These are phyloP conservation scores for Moniliella sp. DNA, from an alignment of 1,284 basidiomycete species.

Conservation along the genomic window DNA sequence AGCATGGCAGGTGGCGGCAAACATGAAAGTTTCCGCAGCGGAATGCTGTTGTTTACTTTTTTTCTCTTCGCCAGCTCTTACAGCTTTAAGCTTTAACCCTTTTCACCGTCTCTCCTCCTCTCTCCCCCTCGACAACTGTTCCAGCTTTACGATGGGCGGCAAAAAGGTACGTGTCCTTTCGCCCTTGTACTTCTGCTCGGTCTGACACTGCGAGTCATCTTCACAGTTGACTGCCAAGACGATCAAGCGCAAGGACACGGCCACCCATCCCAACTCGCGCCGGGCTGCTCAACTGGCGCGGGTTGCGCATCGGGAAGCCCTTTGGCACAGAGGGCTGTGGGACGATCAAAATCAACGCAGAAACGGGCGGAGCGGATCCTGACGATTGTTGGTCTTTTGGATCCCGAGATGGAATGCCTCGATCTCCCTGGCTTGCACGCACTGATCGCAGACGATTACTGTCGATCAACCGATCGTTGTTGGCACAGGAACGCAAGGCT, in stretches of 20 bases:
- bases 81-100: too few relatives aligned
- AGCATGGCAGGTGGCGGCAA: too few relatives aligned
- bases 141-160: not conserved
- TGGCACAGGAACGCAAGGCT: slow-evolving; percentile 9
- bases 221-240: slow-evolving; percentile 24
- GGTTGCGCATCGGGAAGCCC: slow-evolving; percentile 13
- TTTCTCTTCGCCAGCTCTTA: too few relatives aligned
- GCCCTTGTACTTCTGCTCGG: not conserved
- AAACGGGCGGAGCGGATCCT: slow-evolving; percentile 20
- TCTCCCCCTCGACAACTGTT: too few relatives aligned
- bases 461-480: slow-evolving; percentile 18
- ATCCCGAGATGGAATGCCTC: slow-evolving; percentile 14
- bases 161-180: not conserved
- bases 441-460: slow-evolving; percentile 17
- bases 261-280: slow-evolving; percentile 26
- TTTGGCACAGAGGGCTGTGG: slow-evolving; percentile 1
- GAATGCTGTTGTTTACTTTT: too few relatives aligned
- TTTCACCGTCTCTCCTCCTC: too few relatives aligned
- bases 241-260: slow-evolving; percentile 22
- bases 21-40: too few relatives aligned
- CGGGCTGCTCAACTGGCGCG: slow-evolving; percentile 21
- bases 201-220: not conserved
- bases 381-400: slow-evolving; percentile 22
- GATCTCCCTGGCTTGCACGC: slow-evolving; percentile 19
- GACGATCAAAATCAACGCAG: slow-evolving; percentile 1